These are phyloP conservation scores for Beauveria medogensis DNA, from an alignment of 2,329 filamentous ascomycete genomes.

Conservation along the genomic window DNA sequence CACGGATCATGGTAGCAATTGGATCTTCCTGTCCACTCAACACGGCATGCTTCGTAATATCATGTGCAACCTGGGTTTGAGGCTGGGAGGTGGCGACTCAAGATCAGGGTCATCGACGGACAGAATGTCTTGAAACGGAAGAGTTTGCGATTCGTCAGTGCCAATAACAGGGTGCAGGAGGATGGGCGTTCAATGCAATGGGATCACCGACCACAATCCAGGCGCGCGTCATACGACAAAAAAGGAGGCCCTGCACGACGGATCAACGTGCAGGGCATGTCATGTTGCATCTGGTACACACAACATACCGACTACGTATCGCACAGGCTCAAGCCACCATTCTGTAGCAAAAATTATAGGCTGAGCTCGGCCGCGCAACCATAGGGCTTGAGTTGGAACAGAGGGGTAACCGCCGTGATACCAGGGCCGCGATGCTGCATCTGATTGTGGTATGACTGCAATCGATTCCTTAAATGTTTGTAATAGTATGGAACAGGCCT, in stretches of 20 bases:
- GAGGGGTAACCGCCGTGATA: neutral
- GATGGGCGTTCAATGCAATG: neutral
- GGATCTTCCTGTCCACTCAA: neutral
- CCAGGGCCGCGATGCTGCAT: neutral
- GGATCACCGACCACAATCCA: neutral
- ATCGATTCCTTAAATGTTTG: no score
- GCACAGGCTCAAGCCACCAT: neutral
- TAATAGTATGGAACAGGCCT: neutral
- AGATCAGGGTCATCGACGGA: neutral
- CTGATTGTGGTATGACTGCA: neutral
- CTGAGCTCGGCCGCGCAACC: neutral
- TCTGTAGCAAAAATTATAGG: neutral
- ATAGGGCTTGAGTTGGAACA: neutral
- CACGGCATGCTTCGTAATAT: neutral
- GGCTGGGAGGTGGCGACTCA: neutral
- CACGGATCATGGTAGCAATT: neutral
- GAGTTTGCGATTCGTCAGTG: slow-evolving; percentile 4
- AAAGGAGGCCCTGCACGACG: neutral
- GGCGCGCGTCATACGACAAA: neutral
- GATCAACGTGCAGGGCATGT: neutral
- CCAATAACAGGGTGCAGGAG: neutral
- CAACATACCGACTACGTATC: neutral
- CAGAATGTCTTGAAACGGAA: slow-evolving; percentile 9
- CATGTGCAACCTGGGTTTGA: neutral
- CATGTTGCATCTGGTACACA: neutral